These are phyloP conservation scores for Atalantia buxifolia DNA, from an alignment of 345 rosid species.

Conservation along the genomic window DNA sequence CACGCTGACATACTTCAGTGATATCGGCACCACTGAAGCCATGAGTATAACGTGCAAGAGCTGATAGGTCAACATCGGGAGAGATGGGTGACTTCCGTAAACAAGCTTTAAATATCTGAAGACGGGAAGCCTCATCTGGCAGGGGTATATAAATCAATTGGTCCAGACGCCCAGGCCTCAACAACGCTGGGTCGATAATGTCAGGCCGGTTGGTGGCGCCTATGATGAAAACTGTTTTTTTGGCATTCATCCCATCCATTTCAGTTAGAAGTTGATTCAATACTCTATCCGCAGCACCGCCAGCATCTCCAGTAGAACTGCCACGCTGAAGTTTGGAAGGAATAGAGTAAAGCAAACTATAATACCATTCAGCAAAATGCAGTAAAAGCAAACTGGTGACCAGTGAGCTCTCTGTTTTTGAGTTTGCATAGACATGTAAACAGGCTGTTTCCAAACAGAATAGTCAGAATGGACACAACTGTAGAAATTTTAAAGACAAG, in stretches of 20 bases:
- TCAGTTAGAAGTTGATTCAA: slow-evolving; percentile 40
- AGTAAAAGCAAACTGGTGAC: neutral
- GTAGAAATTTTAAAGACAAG: neutral
- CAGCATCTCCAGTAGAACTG: slow-evolving; percentile 32
- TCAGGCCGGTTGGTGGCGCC: slow-evolving; percentile 35
- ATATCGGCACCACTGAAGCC: slow-evolving; percentile 41
- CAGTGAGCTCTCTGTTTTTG: neutral
- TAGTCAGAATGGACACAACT: too few species aligned
- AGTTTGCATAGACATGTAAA: neutral
- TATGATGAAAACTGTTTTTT: slow-evolving; percentile 36
- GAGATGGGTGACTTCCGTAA: slow-evolving; percentile 31
- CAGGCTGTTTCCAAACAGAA: neutral
- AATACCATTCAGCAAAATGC: neutral
- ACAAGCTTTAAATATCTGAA: slow-evolving; percentile 36
- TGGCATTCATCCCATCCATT: slow-evolving; percentile 39
- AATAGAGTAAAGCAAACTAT: neutral
- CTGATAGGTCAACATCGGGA: slow-evolving; percentile 25
- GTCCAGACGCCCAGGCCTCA: slow-evolving; percentile 36
- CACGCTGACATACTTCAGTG: slow-evolving; percentile 35
- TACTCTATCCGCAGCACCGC: slow-evolving; percentile 40
- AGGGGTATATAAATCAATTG: slow-evolving; percentile 35
- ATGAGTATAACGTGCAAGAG: slow-evolving; percentile 25
- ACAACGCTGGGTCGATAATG: slow-evolving; percentile 33
- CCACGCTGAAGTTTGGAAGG: slow-evolving; percentile 25
- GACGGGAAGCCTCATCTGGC: slow-evolving; percentile 35